Evolutionary conservation across 768 basidiomycete species (phyloP), one percentile per base, ranked within the genome.

Genomic region (Lyophyllum atratum): DNA sequence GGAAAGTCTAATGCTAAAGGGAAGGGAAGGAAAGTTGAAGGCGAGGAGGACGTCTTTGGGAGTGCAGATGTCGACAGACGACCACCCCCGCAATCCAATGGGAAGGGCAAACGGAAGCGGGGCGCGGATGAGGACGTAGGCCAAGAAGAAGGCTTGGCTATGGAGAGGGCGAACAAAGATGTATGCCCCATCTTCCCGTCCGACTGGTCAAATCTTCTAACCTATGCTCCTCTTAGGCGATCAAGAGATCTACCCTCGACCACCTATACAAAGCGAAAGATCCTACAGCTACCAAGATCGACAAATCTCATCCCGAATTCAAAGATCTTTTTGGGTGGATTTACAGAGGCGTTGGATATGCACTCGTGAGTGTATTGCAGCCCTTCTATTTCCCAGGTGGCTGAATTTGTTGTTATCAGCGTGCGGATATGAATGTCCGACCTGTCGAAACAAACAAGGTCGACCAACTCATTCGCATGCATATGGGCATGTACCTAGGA

Each of bases 161-260:
- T 82, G 40, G 87, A 89, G 71, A 80, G 75, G 62, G 73, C 76
- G 5, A 90, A 89, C 65, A 89, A 85, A 68, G 78, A 77, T 59
- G 88, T 89, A 59, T 63, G 79, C 69, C 19, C 14, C 28, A 33
- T 22, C 15, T 54, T 40, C 29, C 52, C 50, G 40, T n/a, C n/a
- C n/a, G 25, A 40, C 45, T 49, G 28, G 31, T 47, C 46, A 21
- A 12, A 49, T 15, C 3, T 21, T 48, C 28, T 49, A 25, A 19
- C n/a, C 17, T 31, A 44, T 47, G 29, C 49, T 52, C 43, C 33
- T 31, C 54, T 7, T 56, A 84, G 82, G 69, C 70, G 43, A 77
- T 84, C 61, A 83, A 81, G 63, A 75, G 74, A 49, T 68, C 68
- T 0, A 66, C 78, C 3, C 71, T 79, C 14, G 75, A 77, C 44